Evolutionary conservation across 345 rosid species (phyloP).

Genomic region (Gynandropsis gynandra): DNA sequence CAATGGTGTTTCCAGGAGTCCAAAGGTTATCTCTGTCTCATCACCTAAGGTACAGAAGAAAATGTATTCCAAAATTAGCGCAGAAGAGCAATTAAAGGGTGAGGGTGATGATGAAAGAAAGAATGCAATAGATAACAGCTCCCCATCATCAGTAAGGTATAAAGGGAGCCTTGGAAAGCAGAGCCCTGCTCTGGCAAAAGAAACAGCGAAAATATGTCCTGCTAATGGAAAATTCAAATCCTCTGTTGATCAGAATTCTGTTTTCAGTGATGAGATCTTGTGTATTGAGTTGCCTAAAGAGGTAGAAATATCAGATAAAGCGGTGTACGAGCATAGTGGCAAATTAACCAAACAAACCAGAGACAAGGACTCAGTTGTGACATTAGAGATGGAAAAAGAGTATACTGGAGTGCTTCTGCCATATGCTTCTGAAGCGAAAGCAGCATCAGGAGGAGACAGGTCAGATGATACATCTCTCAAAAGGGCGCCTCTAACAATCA

Average conservation of each 20-base stretch:
- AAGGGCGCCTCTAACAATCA: neutral
- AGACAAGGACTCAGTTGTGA: neutral
- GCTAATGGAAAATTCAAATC: conserved; percentile 10
- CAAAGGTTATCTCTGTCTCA: conserved; percentile 26
- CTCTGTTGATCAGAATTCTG: neutral
- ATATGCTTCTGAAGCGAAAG: neutral
- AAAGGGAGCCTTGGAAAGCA: neutral
- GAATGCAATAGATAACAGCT: neutral
- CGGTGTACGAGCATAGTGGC: neutral
- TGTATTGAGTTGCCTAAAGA: conserved; percentile 1
- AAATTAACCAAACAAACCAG: neutral
- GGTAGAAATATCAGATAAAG: conserved; percentile 1
- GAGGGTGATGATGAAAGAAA: conserved; percentile 13
- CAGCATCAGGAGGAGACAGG: neutral
- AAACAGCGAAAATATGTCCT: neutral
- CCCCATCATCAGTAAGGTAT: conserved; percentile 6
- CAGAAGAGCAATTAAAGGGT: conserved; percentile 25
- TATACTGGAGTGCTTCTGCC: neutral
- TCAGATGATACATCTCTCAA: neutral
- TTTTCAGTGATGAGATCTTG: neutral
- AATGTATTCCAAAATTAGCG: conserved; percentile 31
- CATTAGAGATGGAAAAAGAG: neutral
- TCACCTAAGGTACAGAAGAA: conserved; percentile 38
- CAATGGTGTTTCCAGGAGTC: conserved; percentile 33
- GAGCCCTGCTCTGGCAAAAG: neutral